A percentile compares a stretch with the other conserved stretches of the same genome.
Evolutionary conservation across 2,329 filamentous ascomycete species (phyloP).

Genomic region (Neurospora sp.): DNA sequence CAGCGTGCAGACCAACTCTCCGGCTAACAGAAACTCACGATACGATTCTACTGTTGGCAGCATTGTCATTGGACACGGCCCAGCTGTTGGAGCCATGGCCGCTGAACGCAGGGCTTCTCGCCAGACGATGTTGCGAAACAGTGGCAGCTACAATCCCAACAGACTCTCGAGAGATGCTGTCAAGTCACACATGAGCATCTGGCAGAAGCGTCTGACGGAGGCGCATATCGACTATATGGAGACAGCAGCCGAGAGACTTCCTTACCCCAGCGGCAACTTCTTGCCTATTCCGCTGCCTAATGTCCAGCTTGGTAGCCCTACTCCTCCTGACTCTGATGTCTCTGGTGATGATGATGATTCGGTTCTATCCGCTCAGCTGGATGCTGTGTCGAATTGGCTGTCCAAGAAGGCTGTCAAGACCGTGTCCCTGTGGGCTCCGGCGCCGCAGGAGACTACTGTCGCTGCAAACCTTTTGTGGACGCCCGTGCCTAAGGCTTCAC

Average conservation of each 20-base stretch:
- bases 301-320: constrained; percentile 39
- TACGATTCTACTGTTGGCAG: constrained; percentile 19
- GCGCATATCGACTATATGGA: constrained; percentile 36
- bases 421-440: constrained; percentile 20
- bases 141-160: constrained; percentile 18
- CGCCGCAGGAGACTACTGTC: constrained; percentile 1
- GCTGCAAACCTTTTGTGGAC: constrained; percentile 20
- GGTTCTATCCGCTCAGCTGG: constrained; percentile 1
- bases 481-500: constrained; percentile 4
- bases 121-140: constrained; percentile 27
- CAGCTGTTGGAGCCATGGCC: neutral
- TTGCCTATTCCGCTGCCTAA: constrained; percentile 25
- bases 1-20: constrained; percentile 27
- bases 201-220: constrained; percentile 36
- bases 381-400: neutral
- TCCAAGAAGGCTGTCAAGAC: neutral
- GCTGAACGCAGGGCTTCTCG: constrained; percentile 30
- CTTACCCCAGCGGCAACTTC: constrained; percentile 30
- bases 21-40: constrained; percentile 23
- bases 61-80: constrained; percentile 17
- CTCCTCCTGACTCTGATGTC: constrained; percentile 43
- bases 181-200: constrained; percentile 27
- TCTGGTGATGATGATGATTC: constrained; percentile 30
- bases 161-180: constrained; percentile 21
- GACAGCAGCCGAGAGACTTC: constrained; percentile 28